phyloP scores from a whole-genome alignment of 176 grass and related monocot species.

The Phyllostachys edulis region DNA sequence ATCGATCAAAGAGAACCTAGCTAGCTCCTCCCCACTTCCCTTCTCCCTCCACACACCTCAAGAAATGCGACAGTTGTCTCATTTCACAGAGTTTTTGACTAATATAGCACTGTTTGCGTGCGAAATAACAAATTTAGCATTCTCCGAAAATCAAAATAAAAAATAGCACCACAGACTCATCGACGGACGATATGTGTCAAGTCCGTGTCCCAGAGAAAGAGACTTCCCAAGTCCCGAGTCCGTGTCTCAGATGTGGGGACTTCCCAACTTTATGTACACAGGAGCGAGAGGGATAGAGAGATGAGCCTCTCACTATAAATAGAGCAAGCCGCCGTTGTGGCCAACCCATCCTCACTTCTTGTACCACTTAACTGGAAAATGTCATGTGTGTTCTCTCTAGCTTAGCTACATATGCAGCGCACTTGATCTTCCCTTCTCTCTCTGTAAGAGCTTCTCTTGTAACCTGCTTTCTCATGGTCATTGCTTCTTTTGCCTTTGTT shows the following conservation, averaged over 20 bases:
- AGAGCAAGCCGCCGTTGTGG: constrained; percentile 21
- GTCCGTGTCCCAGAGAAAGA: neutral
- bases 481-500: neutral
- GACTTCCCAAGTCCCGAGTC: neutral
- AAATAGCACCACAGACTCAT: no score
- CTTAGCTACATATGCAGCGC: neutral
- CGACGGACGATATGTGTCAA: no score
- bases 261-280: no score
- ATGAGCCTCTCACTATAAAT: constrained; percentile 39
- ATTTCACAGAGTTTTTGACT: neutral
- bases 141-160: no score
- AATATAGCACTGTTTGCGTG: no score
- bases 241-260: no score
- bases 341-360: constrained; percentile 34
- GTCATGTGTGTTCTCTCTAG: neutral
- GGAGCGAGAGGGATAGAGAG: neutral
- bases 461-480: neutral
- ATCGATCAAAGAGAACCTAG: neutral
- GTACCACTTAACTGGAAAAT: neutral
- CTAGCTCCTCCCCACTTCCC: neutral
- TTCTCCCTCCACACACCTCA: constrained; percentile 39
- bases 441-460: neutral
- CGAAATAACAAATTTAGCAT: no score
- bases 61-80: constrained; percentile 52
- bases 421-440: neutral